These are phyloP conservation scores for Smallanthus sonchifolius DNA, from an alignment of 129 eudicot genomes.

Conservation along the genomic window DNA sequence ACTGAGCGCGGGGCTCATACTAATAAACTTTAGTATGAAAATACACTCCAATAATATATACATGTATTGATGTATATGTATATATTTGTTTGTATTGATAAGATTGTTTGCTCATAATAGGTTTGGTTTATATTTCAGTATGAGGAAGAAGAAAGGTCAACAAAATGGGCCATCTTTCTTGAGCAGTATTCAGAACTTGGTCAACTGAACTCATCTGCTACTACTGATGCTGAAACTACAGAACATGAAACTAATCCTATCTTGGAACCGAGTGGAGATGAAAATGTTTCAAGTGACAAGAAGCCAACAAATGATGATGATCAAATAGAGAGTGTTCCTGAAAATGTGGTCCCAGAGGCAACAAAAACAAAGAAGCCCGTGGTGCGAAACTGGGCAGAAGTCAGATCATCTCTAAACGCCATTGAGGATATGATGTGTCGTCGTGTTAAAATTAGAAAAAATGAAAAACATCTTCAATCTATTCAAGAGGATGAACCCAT, in stretches of 20 bases:
- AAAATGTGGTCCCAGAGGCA: slow-evolving; percentile 22
- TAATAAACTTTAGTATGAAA: no score
- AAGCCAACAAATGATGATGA: slow-evolving; percentile 36
- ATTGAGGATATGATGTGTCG: slow-evolving; percentile 65
- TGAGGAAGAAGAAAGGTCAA: slow-evolving; percentile 88
- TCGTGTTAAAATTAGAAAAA: slow-evolving; percentile 40
- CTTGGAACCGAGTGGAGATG: slow-evolving; percentile 35
- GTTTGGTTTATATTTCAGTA: slow-evolving; percentile 42
- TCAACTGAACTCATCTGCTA: slow-evolving; percentile 9
- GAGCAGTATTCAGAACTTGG: slow-evolving; percentile 45
- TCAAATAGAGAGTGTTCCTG: slow-evolving; percentile 20
- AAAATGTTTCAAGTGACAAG: slow-evolving; percentile 29
- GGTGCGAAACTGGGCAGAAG: slow-evolving; percentile 61
- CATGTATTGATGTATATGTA: slow-evolving; percentile 11
- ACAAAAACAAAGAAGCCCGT: slow-evolving; percentile 31
- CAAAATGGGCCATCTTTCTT: slow-evolving; percentile 81
- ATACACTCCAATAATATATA: no score
- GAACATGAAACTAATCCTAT: slow-evolving; percentile 29
- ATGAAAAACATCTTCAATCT: slow-evolving; percentile 29
- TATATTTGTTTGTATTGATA: background rate
- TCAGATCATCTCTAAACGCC: slow-evolving; percentile 54
- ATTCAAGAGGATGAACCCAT: slow-evolving; percentile 34
- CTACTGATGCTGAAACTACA: slow-evolving; percentile 38
- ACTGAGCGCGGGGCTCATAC: no score
- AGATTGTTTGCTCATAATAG: background rate